These are phyloP conservation scores for Podila epicladia DNA, from an alignment of 192 early-diverging fungal genomes.

Conservation along the genomic window DNA sequence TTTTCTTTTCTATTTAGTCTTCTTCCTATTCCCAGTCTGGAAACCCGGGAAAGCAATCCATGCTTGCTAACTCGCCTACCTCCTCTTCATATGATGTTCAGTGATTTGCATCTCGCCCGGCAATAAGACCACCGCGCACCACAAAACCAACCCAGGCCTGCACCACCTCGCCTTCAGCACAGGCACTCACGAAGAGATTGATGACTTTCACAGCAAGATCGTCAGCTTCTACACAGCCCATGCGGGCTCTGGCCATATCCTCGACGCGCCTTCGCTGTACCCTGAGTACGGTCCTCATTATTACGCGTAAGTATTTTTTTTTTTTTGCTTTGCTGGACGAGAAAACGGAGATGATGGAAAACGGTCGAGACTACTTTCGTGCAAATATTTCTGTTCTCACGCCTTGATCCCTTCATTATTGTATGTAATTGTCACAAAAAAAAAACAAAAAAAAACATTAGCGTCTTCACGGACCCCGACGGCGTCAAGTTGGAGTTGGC, in stretches of 20 bases:
- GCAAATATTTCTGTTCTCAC: not conserved
- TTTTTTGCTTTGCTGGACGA: not conserved
- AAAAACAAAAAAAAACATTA: not conserved
- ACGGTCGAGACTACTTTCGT: not conserved
- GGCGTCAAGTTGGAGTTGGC: conserved; percentile 42
- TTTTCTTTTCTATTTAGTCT: not conserved
- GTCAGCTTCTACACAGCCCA: conserved; percentile 29
- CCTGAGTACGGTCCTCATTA: conserved; percentile 31
- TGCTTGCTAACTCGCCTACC: too few relatives aligned
- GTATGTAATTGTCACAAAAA: too few relatives aligned
- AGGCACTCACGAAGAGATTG: conserved; percentile 17
- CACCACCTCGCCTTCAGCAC: conserved; percentile 27
- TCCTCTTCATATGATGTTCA: too few relatives aligned
- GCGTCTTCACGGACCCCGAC: conserved; percentile 44
- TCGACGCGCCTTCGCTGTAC: conserved; percentile 33
- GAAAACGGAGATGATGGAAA: too few relatives aligned
- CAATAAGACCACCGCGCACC: conserved; percentile 17
- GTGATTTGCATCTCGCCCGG: conserved; percentile 25
- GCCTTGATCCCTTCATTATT: too few relatives aligned
- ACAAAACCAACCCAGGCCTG: conserved; percentile 29
- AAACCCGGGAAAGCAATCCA: too few relatives aligned
- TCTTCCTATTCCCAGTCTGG: not conserved
- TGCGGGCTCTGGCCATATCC: conserved; percentile 13
- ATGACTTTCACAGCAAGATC: conserved; percentile 28
- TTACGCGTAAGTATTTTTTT: conserved; percentile 5